phyloP scores from a whole-genome alignment of 495 filamentous ascomycete genomes.

The Hypoxylon subgilvum region DNA sequence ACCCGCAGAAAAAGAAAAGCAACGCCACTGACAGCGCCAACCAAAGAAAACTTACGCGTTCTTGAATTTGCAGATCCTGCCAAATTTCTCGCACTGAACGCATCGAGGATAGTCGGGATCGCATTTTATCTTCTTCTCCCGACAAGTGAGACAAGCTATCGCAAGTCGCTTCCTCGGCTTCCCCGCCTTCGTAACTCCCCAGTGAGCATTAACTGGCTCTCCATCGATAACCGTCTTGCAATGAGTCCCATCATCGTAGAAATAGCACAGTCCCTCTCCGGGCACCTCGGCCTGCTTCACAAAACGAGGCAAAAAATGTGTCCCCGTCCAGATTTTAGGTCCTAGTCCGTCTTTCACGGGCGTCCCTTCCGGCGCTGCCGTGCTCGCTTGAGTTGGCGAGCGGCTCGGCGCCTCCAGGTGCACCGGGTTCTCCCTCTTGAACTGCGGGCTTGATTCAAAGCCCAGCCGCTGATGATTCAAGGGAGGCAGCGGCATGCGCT shows the following conservation, averaged over 20 bases:
- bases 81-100: slow-evolving; percentile 88
- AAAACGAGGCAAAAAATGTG: slow-evolving; percentile 65
- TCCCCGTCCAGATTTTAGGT: slow-evolving; percentile 67
- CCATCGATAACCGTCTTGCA: slow-evolving; percentile 86
- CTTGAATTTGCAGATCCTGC: slow-evolving; percentile 81
- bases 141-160: slow-evolving; percentile 86
- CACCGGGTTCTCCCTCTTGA: slow-evolving; percentile 28
- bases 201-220: slow-evolving; percentile 84
- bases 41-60: slow-evolving; percentile 71
- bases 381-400: slow-evolving; percentile 50
- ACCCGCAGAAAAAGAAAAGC: slow-evolving; percentile 1
- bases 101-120: slow-evolving; percentile 86
- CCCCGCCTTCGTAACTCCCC: slow-evolving; percentile 91
- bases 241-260: slow-evolving; percentile 85
- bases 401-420: slow-evolving; percentile 34
- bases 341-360: slow-evolving; percentile 61
- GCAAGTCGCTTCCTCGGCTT: slow-evolving; percentile 88
- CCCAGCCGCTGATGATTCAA: slow-evolving; percentile 30
- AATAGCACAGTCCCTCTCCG: slow-evolving; percentile 81
- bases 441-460: slow-evolving; percentile 29
- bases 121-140: slow-evolving; percentile 97
- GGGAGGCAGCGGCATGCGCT: slow-evolving; percentile 39
- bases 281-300: slow-evolving; percentile 66
- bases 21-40: neutral
- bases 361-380: slow-evolving; percentile 47